Base-by-base conservation (phyloP, 2,329 filamentous ascomycete genomes). In the Hymenoscyphus repandus region DNA sequence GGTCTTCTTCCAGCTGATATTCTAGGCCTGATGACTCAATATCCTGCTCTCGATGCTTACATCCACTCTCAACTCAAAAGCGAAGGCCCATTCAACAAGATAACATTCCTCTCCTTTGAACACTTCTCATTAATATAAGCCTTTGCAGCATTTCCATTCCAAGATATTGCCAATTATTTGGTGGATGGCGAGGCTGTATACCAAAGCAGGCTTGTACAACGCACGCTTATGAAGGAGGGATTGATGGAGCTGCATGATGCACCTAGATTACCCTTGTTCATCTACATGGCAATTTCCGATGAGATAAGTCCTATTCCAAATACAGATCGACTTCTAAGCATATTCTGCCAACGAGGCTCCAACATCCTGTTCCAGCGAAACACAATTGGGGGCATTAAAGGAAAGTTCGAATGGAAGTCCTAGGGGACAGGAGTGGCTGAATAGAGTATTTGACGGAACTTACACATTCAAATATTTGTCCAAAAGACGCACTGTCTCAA, bases 271-370 rank as follows among this genome's bases (percentile, higher is more conserved):
- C 75, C 76, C 0, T 49, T 78, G 3, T 74, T 74, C 52, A 58
- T 75, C 1, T 78, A 78, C 60, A 78, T 79, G 54, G 71, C 74
- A 0, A 67, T 72, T 13, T 54, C 57, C 2, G 75, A 79, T 37
- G 69, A 78, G 46, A 62, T 76, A 47, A 71, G 68, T 10, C 62
- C 67, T 2, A 62, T 75, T 3, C 61, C 56, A 6, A 70, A 73
- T 32, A 75, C 72, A 2, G 74, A 79, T 47, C 61, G 52, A 0
- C 56, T 77, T 18, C 67, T 77, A 0, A 44, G 62, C 0, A 56
- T 62, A 13, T 75, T 72, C 50, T 78, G 74, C 50, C 54, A 52
- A 1, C 63, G 58, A 2, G 71, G 70, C 2, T 72, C 66, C 0
- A 66, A 67, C 2, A 68, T 78, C 12, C 59, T 66, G 2, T 76